Percentiles rank a stretch among this genome's conserved stretches.
Conservation (phyloP, 768 basidiomycete genomes). For the Tylopilus felleus region DNA sequence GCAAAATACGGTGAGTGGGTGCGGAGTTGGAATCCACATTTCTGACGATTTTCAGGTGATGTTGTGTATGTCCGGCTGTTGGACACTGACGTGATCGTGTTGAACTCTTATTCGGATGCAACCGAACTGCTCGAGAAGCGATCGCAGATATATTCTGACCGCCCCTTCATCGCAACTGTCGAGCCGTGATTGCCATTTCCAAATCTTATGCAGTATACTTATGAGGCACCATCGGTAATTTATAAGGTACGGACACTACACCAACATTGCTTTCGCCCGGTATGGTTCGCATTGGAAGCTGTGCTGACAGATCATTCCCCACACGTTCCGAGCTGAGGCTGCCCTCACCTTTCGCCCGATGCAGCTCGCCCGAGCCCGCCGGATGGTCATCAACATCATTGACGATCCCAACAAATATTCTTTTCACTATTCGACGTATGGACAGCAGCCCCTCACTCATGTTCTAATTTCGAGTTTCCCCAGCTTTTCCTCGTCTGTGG, state of each 20-base stretch:
- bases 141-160: not conserved
- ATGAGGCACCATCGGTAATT: no score
- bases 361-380: not conserved
- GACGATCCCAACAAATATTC: not conserved
- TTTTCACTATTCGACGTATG: constrained; percentile 3
- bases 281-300: no score
- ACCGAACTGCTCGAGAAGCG: not conserved
- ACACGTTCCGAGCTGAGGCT: no score
- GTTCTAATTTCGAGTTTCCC: not conserved
- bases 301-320: no score
- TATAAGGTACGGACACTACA: no score
- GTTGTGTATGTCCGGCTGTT: constrained; percentile 6
- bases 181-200: not conserved
- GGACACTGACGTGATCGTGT: not conserved
- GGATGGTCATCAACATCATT: not conserved
- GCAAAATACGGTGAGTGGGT: not conserved
- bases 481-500: constrained; percentile 33
- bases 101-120: not conserved
- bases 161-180: not conserved
- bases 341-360: not conserved
- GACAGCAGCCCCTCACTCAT: no score
- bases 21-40: not conserved
- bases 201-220: no score
- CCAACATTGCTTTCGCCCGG: no score
- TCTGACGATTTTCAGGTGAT: not conserved